Conservation (phyloP, 805 yeast species). For the Ogataea nonfermentans region DNA sequence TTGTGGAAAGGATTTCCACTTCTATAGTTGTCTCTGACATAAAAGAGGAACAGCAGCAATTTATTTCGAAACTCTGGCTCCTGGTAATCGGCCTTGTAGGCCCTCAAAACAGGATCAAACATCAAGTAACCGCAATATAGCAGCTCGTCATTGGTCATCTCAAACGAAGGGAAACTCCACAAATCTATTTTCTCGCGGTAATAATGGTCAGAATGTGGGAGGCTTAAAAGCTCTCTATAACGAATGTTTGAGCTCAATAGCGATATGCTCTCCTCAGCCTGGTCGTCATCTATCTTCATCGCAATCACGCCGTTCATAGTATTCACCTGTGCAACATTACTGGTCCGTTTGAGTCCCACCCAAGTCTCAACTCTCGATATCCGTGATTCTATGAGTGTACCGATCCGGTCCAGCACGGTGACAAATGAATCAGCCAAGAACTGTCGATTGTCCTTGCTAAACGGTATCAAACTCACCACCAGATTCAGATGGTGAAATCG, state of each 20-base stretch:
- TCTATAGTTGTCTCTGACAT: constrained; percentile 75
- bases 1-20: constrained; percentile 91
- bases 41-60: constrained; percentile 58
- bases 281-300: neutral
- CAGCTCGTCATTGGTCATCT: constrained; percentile 62
- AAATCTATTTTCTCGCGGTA: constrained; percentile 41
- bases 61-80: constrained; percentile 33
- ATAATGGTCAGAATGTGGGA: constrained; percentile 21
- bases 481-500: constrained; percentile 33
- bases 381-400: constrained; percentile 24
- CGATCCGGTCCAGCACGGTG: constrained; percentile 10
- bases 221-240: constrained; percentile 27
- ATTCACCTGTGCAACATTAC: constrained; percentile 27
- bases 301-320: constrained; percentile 36
- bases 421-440: constrained; percentile 6
- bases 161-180: constrained; percentile 75
- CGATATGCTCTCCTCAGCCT: neutral
- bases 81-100: neutral
- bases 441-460: constrained; percentile 1
- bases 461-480: constrained; percentile 15
- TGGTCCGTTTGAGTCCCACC: constrained; percentile 37
- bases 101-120: constrained; percentile 31
- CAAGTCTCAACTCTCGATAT: constrained; percentile 40
- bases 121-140: constrained; percentile 58
- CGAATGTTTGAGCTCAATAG: constrained; percentile 30